Evolutionary conservation across 306 rosid species (phyloP), one percentile per base, ranked within the genome.

Genomic region (Begonia loranthoides): DNA sequence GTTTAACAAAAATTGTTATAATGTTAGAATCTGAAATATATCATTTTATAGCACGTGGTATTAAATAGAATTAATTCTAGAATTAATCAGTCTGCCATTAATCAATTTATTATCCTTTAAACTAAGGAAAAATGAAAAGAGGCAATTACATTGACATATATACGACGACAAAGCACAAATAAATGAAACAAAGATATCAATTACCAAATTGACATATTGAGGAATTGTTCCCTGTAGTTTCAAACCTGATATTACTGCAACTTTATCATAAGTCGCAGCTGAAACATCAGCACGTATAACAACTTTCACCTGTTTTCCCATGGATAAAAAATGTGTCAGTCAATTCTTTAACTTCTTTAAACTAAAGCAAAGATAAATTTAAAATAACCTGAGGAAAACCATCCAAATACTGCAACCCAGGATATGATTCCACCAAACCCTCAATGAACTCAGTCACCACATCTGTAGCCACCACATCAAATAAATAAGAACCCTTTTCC

Each of bases 371-470:
- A 10, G 4, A 43, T 4, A 43, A 43, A 1, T 10, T 43, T 43
- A 43, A 43, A 43, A 14, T 33, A 34, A 90, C 99, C 90, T 67
- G 67, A 50, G 99, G 93, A 68, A 82, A 90, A 52, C 99, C 99
- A 74, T 90, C 88, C 51, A 90, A 67, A 72, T 74, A 90, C 74
- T 86, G 96, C 67, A 90, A 63, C 48, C 84, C 76, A 68, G 99
- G 88, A 57, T 82, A 86, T 0, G 99, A 82, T 72, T 90, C 96
- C 73, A 86, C 85, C 51, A 90, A 87, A 56, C 99, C 99, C 64
- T 90, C 96, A 39, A 90, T 86, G 77, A 72, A 90, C 59, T 90
- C 94, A 17, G 84, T 83, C 61, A 86, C 99, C 51, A 83, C 96
- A 74, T 80, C 99, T 86, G 84, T 74, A 73, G 55, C 57, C 66